Percentiles rank a stretch among this genome's conserved stretches.
Conservation (phyloP, 305 asterid genomes). For the Fraxinus nigra region DNA sequence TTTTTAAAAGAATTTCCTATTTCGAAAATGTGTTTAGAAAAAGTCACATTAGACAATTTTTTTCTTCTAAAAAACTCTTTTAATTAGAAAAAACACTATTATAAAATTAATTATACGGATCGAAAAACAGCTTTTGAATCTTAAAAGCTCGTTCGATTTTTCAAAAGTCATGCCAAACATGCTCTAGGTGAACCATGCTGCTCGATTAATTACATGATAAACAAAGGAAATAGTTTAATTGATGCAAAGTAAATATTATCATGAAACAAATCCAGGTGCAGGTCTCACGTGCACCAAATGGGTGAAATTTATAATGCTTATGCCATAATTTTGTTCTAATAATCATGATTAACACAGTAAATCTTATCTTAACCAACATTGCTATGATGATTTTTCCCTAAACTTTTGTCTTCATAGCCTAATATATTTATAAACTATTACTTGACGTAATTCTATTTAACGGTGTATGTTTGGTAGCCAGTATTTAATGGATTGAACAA, state of each 20-base stretch:
- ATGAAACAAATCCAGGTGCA: not conserved
- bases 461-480: not conserved
- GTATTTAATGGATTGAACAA: not conserved
- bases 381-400: not conserved
- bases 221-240: not conserved
- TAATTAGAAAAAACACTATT: too few species aligned
- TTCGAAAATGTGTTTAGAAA: too few species aligned
- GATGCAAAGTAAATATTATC: not conserved
- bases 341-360: not conserved
- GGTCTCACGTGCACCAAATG: not conserved
- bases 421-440: not conserved
- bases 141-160: too few species aligned
- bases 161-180: not conserved
- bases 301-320: not conserved
- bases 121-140: too few species aligned
- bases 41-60: too few species aligned
- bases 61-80: too few species aligned
- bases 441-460: not conserved
- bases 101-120: too few species aligned
- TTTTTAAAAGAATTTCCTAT: too few species aligned
- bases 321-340: not conserved
- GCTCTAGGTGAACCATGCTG: not conserved
- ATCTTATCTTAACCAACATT: not conserved
- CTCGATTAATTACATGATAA: not conserved
- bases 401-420: not conserved